Evolutionary conservation across 129 eudicot species (phyloP).

Genomic region (Flaveria bidentis): DNA sequence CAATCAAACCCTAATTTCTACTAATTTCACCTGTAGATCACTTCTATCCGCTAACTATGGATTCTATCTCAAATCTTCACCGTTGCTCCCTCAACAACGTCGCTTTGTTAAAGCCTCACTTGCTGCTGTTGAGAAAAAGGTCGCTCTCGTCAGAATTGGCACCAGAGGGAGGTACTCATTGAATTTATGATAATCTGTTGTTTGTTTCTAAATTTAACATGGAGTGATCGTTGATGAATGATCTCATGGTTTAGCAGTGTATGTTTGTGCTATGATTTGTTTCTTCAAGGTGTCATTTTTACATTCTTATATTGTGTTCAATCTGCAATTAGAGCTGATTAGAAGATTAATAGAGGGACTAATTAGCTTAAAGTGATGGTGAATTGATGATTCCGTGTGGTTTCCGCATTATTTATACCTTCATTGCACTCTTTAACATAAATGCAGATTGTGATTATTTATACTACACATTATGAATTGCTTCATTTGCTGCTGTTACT

Average conservation of each 20-base stretch:
- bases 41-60: background rate
- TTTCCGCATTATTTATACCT: background rate
- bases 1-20: conserved; percentile 1
- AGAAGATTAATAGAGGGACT: background rate
- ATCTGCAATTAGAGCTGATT: background rate
- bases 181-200: background rate
- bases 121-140: conserved; percentile 6
- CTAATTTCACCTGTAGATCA: conserved; percentile 5
- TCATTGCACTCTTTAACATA: background rate
- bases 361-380: background rate
- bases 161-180: conserved; percentile 14
- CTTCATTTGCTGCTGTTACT: conserved; percentile 4
- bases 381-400: background rate
- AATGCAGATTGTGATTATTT: background rate
- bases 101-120: conserved; percentile 2
- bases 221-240: background rate
- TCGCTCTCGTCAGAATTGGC: conserved; percentile 16
- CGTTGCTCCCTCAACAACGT: background rate
- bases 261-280: background rate
- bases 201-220: background rate
- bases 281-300: background rate
- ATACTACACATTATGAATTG: background rate
- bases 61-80: background rate
- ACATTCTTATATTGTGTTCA: background rate
- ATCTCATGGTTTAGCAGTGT: background rate